Percentiles rank a stretch among this genome's conserved stretches.
Conservation (phyloP, 495 filamentous ascomycete genomes). For the Hapsidospora chrysogenum region DNA sequence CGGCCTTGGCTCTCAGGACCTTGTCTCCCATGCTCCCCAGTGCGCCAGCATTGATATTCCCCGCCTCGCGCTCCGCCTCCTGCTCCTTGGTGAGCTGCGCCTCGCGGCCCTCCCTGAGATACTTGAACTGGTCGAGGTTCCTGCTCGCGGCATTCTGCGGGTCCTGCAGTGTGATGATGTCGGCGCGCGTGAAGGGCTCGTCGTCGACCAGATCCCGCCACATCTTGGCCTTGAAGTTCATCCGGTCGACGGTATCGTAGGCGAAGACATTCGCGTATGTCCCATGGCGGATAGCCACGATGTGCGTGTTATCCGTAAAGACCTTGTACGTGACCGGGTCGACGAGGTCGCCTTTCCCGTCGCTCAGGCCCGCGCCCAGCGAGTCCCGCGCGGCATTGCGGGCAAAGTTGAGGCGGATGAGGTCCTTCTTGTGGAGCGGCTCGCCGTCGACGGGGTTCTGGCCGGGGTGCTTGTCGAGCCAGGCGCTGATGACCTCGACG, state of each 20-base stretch:
- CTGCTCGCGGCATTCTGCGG: constrained; percentile 76
- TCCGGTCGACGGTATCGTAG: constrained; percentile 82
- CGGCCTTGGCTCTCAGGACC: constrained; percentile 81
- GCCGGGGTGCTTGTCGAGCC: constrained; percentile 83
- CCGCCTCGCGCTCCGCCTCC: constrained; percentile 36
- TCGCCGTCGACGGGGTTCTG: constrained; percentile 69
- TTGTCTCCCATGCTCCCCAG: constrained; percentile 67
- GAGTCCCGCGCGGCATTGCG: constrained; percentile 63
- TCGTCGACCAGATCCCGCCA: constrained; percentile 88
- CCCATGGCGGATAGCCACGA: constrained; percentile 67
- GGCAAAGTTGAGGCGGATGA: constrained; percentile 80
- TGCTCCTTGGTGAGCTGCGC: constrained; percentile 39
- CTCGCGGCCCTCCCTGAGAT: constrained; percentile 65
- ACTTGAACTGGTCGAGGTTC: constrained; percentile 80
- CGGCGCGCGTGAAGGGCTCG: constrained; percentile 70
- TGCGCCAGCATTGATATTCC: constrained; percentile 57
- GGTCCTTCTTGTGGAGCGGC: constrained; percentile 59
- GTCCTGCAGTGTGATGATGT: constrained; percentile 94
- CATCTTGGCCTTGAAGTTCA: constrained; percentile 96
- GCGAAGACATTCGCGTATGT: constrained; percentile 84
- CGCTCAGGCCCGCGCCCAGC: constrained; percentile 18
- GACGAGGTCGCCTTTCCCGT: constrained; percentile 60
- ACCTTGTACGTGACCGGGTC: constrained; percentile 96
- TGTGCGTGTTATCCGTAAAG: constrained; percentile 94
- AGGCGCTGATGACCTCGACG: constrained; percentile 70